phyloP scores from a whole-genome alignment of 2,329 filamentous ascomycete species.

The Alternaria consortialis region DNA sequence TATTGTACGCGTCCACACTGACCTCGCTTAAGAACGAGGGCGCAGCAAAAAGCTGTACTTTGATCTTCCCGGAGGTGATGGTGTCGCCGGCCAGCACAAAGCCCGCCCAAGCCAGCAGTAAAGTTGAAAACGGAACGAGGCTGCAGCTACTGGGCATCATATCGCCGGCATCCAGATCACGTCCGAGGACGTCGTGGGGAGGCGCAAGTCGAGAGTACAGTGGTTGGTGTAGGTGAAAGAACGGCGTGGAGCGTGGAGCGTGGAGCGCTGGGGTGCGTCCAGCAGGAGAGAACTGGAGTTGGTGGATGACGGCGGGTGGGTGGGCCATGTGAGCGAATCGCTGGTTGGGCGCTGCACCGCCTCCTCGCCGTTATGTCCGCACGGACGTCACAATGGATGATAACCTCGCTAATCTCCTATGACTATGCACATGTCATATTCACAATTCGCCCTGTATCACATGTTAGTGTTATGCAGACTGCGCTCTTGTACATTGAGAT shows the following conservation, averaged over 20 bases:
- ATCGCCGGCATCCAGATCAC: constrained; percentile 13
- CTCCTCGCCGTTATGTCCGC: background rate
- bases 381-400: background rate
- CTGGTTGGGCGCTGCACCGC: constrained; percentile 1
- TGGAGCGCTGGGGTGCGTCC: background rate
- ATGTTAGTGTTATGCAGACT: background rate
- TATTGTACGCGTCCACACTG: constrained; percentile 41
- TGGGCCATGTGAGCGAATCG: background rate
- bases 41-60: constrained; percentile 46
- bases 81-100: constrained; percentile 26
- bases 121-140: constrained; percentile 8
- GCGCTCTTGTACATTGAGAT: background rate
- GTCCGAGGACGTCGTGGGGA: background rate
- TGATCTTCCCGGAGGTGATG: constrained; percentile 38
- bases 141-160: constrained; percentile 19
- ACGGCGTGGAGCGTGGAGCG: background rate
- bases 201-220: background rate
- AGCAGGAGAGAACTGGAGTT: background rate
- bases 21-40: constrained; percentile 46
- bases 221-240: background rate
- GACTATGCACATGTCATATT: background rate
- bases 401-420: background rate
- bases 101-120: constrained; percentile 12
- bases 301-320: background rate
- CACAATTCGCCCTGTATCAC: background rate